Base-by-base conservation (phyloP, 2,329 filamentous ascomycete genomes). In the Pseudogymnoascus destructans region DNA sequence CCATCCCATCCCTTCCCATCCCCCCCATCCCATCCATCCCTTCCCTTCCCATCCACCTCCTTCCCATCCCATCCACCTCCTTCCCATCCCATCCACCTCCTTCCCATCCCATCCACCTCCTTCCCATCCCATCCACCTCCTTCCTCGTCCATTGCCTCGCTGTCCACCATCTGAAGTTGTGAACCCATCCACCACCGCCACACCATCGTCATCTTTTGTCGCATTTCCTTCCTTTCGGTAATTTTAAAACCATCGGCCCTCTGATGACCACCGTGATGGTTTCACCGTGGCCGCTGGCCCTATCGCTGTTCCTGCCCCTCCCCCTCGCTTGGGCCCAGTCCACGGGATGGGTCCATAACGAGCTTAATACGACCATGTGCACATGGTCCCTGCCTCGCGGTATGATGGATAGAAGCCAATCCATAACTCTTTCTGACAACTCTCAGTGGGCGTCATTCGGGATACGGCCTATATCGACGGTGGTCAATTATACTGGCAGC, bases 401-500 rank as follows among this genome's bases (percentile, higher is more conserved):
- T 70, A 64, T 65, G 68, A 57, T 64, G 11, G 36, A 40, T 11
- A 21, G 17, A 11, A 35, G 5, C 17, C 36, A 40, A 40, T 40
- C 36, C 17, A 21, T 6, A 40, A 40, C 13, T 17, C 36, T 3
- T 10, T 40, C 66, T 72, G 57, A 70, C 62, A 33, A 56, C 35
- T 40, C 10, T 23, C 64, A 84, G 82, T 76, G 61, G 76, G 77
- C 35, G 70, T 82, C 2, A 70, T 86, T 33, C 76, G 77, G 40
- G 81, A 87, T 64, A 82, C 77, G 1, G 70, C 86, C 13, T 87
- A 85, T 65, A 68, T 87, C 19, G 83, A 87, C 66, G 84, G 84
- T 35, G 84, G 84, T 3, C 62, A 67, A 40, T 67, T 84, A 9
- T 74, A 62, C 60, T 86, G 82, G 81, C 62, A 70, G 32, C 74